Conservation (phyloP, 441 rosid species). For the Jatropha multifida region DNA sequence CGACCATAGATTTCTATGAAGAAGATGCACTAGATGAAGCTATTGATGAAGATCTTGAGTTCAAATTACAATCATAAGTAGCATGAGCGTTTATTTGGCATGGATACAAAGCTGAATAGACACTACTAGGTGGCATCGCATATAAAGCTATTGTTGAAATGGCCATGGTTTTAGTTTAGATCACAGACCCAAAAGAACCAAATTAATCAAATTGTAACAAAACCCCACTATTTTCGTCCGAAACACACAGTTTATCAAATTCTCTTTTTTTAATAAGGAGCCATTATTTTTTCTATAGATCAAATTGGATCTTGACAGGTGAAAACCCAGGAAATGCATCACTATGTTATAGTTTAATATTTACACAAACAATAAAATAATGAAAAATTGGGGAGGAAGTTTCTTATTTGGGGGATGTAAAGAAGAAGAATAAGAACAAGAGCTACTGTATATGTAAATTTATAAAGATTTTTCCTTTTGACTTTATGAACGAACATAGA, state of each 20-base stretch:
- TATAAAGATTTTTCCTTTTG: not conserved
- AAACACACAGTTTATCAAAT: constrained; percentile 19
- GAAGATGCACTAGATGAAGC: constrained; percentile 45
- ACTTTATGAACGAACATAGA: not conserved
- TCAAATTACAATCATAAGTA: constrained; percentile 64
- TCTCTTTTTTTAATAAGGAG: not conserved
- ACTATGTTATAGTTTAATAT: not conserved
- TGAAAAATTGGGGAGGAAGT: not conserved
- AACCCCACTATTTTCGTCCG: constrained; percentile 28
- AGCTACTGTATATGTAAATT: not conserved
- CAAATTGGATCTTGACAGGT: constrained; percentile 20
- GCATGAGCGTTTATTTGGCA: constrained; percentile 60
- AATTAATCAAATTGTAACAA: constrained; percentile 22
- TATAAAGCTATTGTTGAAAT: constrained; percentile 81
- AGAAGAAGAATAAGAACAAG: not conserved
- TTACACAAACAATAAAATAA: not conserved
- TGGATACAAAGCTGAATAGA: constrained; percentile 63
- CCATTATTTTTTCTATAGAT: constrained; percentile 13
- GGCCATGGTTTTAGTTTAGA: constrained; percentile 49
- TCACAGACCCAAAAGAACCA: constrained; percentile 22
- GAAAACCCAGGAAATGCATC: not conserved
- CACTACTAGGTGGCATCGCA: constrained; percentile 72
- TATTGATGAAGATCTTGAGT: constrained; percentile 54
- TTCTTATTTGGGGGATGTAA: not conserved
- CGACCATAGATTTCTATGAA: constrained; percentile 54